Conservation (phyloP, 1,139 yeast genomes). For the Fermentozyma sake region DNA sequence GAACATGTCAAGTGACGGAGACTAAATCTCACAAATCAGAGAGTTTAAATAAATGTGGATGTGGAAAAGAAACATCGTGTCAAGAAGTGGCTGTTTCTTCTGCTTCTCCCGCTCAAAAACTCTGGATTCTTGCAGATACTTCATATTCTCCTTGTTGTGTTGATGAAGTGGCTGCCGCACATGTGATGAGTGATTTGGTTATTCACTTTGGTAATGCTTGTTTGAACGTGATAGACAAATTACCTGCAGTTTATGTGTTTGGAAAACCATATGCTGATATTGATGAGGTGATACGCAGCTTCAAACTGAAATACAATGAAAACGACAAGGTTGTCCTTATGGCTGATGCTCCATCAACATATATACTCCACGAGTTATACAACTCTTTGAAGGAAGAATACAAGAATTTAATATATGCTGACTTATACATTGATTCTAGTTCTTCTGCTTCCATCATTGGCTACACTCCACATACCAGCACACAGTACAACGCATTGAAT, state of each 20-base stretch:
- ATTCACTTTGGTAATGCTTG: conserved; percentile 96
- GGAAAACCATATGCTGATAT: conserved; percentile 58
- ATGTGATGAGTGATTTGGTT: conserved; percentile 78
- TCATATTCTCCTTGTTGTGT: conserved; percentile 95
- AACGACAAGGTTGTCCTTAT: conserved; percentile 49
- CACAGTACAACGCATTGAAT: conserved; percentile 15
- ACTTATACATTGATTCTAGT: conserved; percentile 31
- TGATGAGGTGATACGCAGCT: conserved; percentile 24
- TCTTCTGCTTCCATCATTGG: conserved; percentile 39
- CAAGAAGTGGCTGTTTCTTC: too few relatives aligned
- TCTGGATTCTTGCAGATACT: conserved; percentile 88
- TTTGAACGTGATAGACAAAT: conserved; percentile 65
- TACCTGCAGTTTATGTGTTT: conserved; percentile 74
- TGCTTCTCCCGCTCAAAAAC: too few relatives aligned
- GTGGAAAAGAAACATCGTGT: conserved; percentile 1
- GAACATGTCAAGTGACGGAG: too few relatives aligned
- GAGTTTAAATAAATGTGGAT: background rate
- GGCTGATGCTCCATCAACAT: conserved; percentile 64
- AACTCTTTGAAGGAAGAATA: conserved; percentile 31
- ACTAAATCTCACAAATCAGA: too few relatives aligned
- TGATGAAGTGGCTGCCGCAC: conserved; percentile 96
- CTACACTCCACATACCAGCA: conserved; percentile 18
- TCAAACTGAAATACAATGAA: conserved; percentile 35
- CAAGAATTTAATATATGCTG: conserved; percentile 45
- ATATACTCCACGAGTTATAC: conserved; percentile 34